Percentiles rank a stretch among this genome's conserved stretches.
Conservation (phyloP, 306 rosid species). For the Hippophae rhamnoides region DNA sequence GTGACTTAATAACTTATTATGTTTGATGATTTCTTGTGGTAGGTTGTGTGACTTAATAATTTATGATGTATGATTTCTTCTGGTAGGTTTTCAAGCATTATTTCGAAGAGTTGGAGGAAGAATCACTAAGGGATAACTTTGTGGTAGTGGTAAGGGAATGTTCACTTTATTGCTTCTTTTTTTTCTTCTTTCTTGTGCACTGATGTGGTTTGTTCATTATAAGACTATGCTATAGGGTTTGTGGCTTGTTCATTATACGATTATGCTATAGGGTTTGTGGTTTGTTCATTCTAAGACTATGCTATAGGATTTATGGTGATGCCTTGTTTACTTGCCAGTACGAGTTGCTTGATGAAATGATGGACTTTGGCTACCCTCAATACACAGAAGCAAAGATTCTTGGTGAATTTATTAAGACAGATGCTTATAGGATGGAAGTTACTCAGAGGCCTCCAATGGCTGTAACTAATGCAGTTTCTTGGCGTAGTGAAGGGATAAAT, state of each 20-base stretch:
- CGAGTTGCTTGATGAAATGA: slow-evolving; percentile 89
- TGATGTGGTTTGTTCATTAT: neutral
- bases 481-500: slow-evolving; percentile 96
- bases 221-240: neutral
- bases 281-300: too few relatives aligned
- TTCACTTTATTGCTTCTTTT: neutral
- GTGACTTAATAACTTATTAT: too few relatives aligned
- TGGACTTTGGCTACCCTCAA: slow-evolving; percentile 99
- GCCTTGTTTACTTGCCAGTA: slow-evolving; percentile 40
- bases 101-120: slow-evolving; percentile 93
- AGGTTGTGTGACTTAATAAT: too few relatives aligned
- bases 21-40: slow-evolving; percentile 7
- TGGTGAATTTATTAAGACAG: slow-evolving; percentile 95
- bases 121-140: slow-evolving; percentile 93
- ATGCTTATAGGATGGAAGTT: slow-evolving; percentile 97
- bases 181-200: neutral
- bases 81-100: slow-evolving; percentile 92
- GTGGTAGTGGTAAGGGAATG: slow-evolving; percentile 79
- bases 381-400: slow-evolving; percentile 92
- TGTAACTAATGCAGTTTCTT: slow-evolving; percentile 96
- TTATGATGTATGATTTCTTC: slow-evolving; percentile 1
- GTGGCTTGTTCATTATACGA: neutral
- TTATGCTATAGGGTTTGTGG: neutral
- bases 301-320: slow-evolving; percentile 4
- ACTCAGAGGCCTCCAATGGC: slow-evolving; percentile 99